Conservation (phyloP, 768 basidiomycete genomes). For the Gelatoporia subvermispora region DNA sequence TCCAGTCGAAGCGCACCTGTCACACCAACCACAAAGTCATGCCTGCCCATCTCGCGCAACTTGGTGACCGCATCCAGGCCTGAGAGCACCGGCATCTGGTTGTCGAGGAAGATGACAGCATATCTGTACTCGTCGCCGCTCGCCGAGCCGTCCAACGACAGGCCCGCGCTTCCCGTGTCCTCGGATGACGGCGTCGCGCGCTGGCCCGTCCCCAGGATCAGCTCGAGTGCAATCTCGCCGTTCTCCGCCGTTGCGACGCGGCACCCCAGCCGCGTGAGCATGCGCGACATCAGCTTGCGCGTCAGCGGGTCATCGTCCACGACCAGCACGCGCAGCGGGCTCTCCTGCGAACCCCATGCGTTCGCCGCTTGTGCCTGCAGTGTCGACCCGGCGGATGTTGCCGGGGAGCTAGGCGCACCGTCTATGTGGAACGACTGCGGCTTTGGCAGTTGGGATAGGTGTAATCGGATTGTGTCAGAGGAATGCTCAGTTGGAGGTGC, state of each 20-base stretch:
- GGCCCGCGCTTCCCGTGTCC: slow-evolving; percentile 30
- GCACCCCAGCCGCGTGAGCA: slow-evolving; percentile 76
- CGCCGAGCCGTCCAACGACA: slow-evolving; percentile 12
- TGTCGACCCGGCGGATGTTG: slow-evolving; percentile 4
- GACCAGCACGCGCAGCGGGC: slow-evolving; percentile 62
- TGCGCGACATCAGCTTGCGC: slow-evolving; percentile 73
- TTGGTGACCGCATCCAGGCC: slow-evolving; percentile 65
- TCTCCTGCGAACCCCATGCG: slow-evolving; percentile 25
- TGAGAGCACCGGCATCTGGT: slow-evolving; percentile 82
- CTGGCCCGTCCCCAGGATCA: slow-evolving; percentile 46
- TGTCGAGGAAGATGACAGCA: slow-evolving; percentile 54
- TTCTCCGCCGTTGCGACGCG: slow-evolving; percentile 79
- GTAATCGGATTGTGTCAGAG: slow-evolving; percentile 11
- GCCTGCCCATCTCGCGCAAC: slow-evolving; percentile 58
- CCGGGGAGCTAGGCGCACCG: slow-evolving; percentile 9
- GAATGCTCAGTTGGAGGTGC: slow-evolving; percentile 7
- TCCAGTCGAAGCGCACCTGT: slow-evolving; percentile 43
- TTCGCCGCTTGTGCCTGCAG: slow-evolving; percentile 3
- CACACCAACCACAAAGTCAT: slow-evolving; percentile 79
- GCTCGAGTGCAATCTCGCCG: slow-evolving; percentile 69
- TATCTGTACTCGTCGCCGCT: slow-evolving; percentile 22
- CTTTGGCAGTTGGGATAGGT: slow-evolving; percentile 18
- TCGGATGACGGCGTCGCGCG: slow-evolving; percentile 23
- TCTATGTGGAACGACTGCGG: slow-evolving; percentile 15
- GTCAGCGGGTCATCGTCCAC: slow-evolving; percentile 84